Conservation (phyloP, 2,329 filamentous ascomycete genomes). For the Verticillium isaacii region DNA sequence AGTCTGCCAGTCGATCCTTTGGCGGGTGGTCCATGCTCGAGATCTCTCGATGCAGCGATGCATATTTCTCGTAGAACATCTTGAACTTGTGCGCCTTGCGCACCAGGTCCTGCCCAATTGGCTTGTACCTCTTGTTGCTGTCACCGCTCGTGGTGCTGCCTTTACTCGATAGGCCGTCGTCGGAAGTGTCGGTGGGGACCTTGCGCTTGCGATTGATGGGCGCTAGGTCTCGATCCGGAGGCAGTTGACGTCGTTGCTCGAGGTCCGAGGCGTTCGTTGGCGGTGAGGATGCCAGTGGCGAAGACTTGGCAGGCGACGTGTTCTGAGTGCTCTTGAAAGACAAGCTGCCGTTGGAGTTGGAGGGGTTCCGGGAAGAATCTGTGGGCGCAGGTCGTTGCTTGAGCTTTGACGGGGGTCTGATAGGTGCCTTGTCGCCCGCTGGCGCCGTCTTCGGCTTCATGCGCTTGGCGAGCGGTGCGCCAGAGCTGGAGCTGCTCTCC, state of each 20-base stretch:
- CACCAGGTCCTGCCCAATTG: conserved; percentile 42
- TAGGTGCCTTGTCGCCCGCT: conserved; percentile 20
- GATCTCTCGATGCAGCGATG: conserved; percentile 52
- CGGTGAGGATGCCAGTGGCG: conserved; percentile 60
- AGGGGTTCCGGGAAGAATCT: conserved; percentile 27
- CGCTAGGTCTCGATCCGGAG: conserved; percentile 17
- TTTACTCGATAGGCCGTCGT: conserved; percentile 8
- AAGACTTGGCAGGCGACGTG: conserved; percentile 58
- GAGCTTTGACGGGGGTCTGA: conserved; percentile 21
- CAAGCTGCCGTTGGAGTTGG: conserved; percentile 15
- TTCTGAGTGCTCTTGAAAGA: conserved; percentile 34
- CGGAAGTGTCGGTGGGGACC: conserved; percentile 15
- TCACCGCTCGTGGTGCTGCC: conserved; percentile 6
- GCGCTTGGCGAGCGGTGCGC: conserved; percentile 54
- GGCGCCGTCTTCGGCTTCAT: conserved; percentile 37
- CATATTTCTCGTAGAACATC: conserved; percentile 51
- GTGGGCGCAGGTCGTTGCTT: conserved; percentile 44
- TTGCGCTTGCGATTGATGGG: conserved; percentile 39
- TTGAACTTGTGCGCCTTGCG: conserved; percentile 52
- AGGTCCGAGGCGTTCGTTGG: conserved; percentile 62
- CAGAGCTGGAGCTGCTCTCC: conserved; percentile 56
- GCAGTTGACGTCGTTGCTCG: conserved; percentile 30
- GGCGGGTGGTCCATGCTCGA: conserved; percentile 43
- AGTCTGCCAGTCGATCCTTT: conserved; percentile 41
- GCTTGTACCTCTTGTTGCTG: conserved; percentile 11